Base-by-base conservation (phyloP, 768 basidiomycete species). In the Strobilomyces echinocephalus region DNA sequence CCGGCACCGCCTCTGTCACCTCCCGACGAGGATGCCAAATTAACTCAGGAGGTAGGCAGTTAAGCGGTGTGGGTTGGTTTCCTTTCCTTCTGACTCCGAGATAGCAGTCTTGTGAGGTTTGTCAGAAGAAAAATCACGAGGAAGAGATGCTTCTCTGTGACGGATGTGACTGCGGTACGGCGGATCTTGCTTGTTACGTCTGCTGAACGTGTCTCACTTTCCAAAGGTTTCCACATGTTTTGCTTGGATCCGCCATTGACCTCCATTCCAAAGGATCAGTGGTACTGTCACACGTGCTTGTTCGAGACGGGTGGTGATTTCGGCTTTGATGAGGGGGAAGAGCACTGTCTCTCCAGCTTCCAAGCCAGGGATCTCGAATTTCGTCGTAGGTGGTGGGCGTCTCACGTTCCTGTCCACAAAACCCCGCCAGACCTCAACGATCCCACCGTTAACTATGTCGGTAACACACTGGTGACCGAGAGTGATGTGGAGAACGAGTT, bases 241-340 rank as follows among this genome's bases (percentile, higher is more conserved):
- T 99, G 97, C 68, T 85, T 99, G 53, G 88, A 93, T 64, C 97
- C 97, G 12, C 95, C 95, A 18, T 74, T 98, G 49, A 72, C 78
- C 9, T 73, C 78, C 2, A 89, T 99, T 51, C 97, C 97, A 2
- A 89, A 87, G 64, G 92, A 94, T 38, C 87, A 95, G 59, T 99
- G 95, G 95, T 97, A 84, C 67, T 99, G 97, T 69, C 88, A 88
- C 61, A 84, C 85, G 4, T 99, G 97, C 66, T 76, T 99, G 20
- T 79, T 93, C 38, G 87, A 85, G 36, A 95, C 91, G 0, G 95
- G 95, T 11, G 90, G 90, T 48, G 97, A 97, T 71, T 99, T 91
- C 63, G 97, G 97, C 30, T 99, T 98, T 63, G 97, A 97, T 62
- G 95, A 97, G 64, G 97, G 97, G 38, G 88, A 97, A 71, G 95